A percentile compares a stretch with the other conserved stretches of the same genome.
These are phyloP conservation scores for Backusella tuberculispora DNA, from an alignment of 192 early-diverging fungal genomes.

Conservation along the genomic window DNA sequence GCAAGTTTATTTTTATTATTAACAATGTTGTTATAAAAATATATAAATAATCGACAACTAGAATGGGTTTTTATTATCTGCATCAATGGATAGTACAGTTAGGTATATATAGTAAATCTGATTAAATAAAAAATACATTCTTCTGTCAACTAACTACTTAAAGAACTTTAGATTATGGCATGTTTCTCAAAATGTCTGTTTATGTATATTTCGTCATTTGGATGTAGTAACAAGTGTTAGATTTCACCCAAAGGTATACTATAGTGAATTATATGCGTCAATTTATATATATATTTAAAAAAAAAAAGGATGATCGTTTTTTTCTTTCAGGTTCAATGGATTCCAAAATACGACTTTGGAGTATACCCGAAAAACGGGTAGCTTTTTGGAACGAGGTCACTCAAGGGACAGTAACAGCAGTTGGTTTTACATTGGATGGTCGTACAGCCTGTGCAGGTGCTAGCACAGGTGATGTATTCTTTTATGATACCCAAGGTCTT, in stretches of 20 bases:
- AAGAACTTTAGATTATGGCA: slow-evolving; percentile 72
- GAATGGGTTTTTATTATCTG: slow-evolving; percentile 79
- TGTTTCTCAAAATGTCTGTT: slow-evolving; percentile 66
- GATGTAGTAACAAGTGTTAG: slow-evolving; percentile 79
- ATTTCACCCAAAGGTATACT: slow-evolving; percentile 70
- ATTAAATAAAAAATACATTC: too few species aligned
- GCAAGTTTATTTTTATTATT: slow-evolving; percentile 3
- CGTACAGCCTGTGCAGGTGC: slow-evolving; percentile 76
- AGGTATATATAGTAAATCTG: slow-evolving; percentile 45
- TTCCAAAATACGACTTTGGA: slow-evolving; percentile 82
- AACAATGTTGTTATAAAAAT: not conserved
- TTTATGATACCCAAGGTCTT: slow-evolving; percentile 81
- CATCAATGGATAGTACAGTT: slow-evolving; percentile 84
- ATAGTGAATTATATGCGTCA: not conserved
- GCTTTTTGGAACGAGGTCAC: slow-evolving; percentile 76
- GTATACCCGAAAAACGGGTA: slow-evolving; percentile 77
- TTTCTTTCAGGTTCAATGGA: slow-evolving; percentile 84
- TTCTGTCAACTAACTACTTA: not conserved
- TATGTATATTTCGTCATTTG: slow-evolving; percentile 79
- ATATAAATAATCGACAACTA: not conserved
- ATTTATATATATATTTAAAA: not conserved
- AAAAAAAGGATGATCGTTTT: slow-evolving; percentile 69
- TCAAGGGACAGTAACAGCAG: slow-evolving; percentile 74
- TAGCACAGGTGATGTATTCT: slow-evolving; percentile 75
- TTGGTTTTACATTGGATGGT: slow-evolving; percentile 78